Evolutionary conservation across 371 early-diverging fungal species (phyloP).

Genomic region (Encephalitozoon intestinalis): DNA sequence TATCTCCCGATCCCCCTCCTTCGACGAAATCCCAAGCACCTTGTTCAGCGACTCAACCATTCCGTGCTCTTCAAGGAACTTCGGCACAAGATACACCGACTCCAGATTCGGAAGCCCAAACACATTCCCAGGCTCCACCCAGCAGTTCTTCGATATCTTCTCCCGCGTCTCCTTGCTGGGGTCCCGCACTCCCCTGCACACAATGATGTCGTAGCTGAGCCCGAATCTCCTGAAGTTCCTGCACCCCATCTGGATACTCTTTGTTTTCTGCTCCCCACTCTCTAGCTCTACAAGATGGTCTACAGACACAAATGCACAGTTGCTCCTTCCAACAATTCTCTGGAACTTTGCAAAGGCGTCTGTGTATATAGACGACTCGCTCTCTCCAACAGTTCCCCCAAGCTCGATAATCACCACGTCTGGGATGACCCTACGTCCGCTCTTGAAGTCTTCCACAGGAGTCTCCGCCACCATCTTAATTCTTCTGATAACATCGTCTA

Average conservation of each 20-base stretch:
- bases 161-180: constrained; percentile 70
- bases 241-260: constrained; percentile 88
- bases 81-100: constrained; percentile 87
- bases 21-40: background rate
- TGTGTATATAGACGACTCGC: constrained; percentile 91
- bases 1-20: background rate
- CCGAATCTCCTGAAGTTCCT: constrained; percentile 86
- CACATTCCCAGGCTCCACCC: constrained; percentile 77
- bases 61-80: constrained; percentile 74
- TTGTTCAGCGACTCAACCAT: constrained; percentile 69
- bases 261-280: constrained; percentile 95
- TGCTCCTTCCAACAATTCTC: constrained; percentile 86
- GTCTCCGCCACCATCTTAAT: constrained; percentile 76
- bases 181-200: constrained; percentile 75
- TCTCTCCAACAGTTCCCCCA: constrained; percentile 96
- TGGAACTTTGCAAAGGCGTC: constrained; percentile 97
- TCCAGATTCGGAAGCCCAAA: constrained; percentile 83
- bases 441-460: constrained; percentile 68
- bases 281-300: constrained; percentile 87
- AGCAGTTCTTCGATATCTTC: constrained; percentile 94
- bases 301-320: constrained; percentile 88
- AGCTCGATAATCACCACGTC: constrained; percentile 96
- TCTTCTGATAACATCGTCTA: constrained; percentile 90
- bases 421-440: constrained; percentile 63
- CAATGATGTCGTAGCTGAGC: constrained; percentile 85